A percentile compares a stretch with the other conserved stretches of the same genome.
phyloP scores from a whole-genome alignment of 2,329 filamentous ascomycete species.

The Talaromyces sp. region DNA sequence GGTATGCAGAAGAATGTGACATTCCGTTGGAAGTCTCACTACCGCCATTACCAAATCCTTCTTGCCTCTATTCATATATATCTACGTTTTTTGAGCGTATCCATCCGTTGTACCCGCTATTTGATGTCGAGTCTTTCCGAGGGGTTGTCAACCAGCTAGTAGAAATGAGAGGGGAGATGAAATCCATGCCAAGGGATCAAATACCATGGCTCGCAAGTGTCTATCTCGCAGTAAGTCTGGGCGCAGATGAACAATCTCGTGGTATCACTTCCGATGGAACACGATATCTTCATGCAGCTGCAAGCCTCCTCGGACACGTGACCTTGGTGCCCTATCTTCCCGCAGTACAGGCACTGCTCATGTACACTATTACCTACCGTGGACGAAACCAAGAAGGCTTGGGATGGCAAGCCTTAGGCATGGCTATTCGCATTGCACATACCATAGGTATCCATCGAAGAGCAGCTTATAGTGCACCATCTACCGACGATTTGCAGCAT shows the following conservation, averaged over 20 bases:
- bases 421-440: conserved; percentile 10
- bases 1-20: conserved; percentile 5
- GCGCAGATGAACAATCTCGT: conserved; percentile 5
- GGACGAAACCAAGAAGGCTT: conserved; percentile 9
- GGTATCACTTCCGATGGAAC: conserved; percentile 4
- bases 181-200: conserved; percentile 3
- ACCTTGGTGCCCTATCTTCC: conserved; percentile 10
- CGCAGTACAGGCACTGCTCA: conserved; percentile 10
- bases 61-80: conserved; percentile 1
- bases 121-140: conserved; percentile 4
- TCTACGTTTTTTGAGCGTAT: conserved; percentile 2
- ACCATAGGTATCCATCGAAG: conserved; percentile 8
- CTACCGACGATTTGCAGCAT: background rate
- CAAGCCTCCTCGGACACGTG: conserved; percentile 8
- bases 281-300: conserved; percentile 6
- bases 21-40: conserved; percentile 10
- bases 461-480: conserved; percentile 4
- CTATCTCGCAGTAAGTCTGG: conserved; percentile 6
- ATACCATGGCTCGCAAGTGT: conserved; percentile 11
- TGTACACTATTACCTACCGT: conserved; percentile 11
- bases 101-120: conserved; percentile 8
- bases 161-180: background rate
- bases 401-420: conserved; percentile 5
- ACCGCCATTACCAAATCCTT: background rate
- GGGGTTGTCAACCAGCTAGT: background rate